phyloP scores from a whole-genome alignment of 805 yeast species.

The Barnettozyma sucrosica region DNA sequence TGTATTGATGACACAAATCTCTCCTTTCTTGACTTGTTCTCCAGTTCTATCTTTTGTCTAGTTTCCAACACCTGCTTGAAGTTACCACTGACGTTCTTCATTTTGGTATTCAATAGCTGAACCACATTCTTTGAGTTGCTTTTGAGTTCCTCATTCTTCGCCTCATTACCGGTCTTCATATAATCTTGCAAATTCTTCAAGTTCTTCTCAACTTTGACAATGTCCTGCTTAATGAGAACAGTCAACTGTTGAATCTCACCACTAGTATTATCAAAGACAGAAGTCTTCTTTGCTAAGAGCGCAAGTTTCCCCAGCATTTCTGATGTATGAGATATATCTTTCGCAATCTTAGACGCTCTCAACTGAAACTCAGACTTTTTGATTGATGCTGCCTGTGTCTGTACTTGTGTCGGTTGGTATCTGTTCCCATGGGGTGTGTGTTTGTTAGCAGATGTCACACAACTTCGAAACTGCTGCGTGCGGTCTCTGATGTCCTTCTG shows the following conservation, averaged over 20 bases:
- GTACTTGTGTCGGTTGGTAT: conserved; percentile 20
- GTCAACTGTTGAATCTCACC: conserved; percentile 91
- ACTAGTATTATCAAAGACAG: conserved; percentile 90
- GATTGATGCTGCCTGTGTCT: conserved; percentile 15
- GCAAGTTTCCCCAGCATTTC: conserved; percentile 77
- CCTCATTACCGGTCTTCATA: conserved; percentile 35
- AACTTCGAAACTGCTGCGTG: conserved; percentile 88
- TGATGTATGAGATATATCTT: conserved; percentile 83
- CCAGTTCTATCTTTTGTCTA: conserved; percentile 78
- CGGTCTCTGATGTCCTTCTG: conserved; percentile 57
- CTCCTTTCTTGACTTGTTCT: conserved; percentile 75
- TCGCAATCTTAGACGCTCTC: conserved; percentile 77
- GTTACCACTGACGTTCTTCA: conserved; percentile 88
- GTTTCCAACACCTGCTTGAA: conserved; percentile 85
- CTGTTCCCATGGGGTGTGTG: conserved; percentile 12
- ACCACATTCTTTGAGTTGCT: conserved; percentile 80
- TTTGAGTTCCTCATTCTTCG: conserved; percentile 49
- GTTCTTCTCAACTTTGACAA: conserved; percentile 71
- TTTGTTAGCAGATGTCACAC: conserved; percentile 67
- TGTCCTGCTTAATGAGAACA: conserved; percentile 70
- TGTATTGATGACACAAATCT: conserved; percentile 56
- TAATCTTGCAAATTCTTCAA: conserved; percentile 56
- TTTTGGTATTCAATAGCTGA: conserved; percentile 77
- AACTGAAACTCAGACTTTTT: conserved; percentile 47
- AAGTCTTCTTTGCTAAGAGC: conserved; percentile 76